These are phyloP conservation scores for Debaryomyces psychrophilus DNA, from an alignment of 1,139 yeast species.

Conservation along the genomic window DNA sequence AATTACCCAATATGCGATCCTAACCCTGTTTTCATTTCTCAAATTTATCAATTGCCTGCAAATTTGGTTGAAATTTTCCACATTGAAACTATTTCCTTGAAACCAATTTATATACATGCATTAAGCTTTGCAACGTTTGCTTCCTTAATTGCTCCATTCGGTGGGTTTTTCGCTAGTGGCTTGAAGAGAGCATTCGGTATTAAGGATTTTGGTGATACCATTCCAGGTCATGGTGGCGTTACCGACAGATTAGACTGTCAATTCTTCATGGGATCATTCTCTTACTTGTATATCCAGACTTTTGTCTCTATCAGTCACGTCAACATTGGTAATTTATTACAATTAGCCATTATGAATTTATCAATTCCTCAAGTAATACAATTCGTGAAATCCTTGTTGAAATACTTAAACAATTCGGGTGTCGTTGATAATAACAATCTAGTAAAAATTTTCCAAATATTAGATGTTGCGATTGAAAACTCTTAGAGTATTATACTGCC, in stretches of 20 bases:
- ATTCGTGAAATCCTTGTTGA: conserved; percentile 62
- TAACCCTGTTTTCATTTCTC: conserved; percentile 85
- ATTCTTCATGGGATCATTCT: conserved; percentile 94
- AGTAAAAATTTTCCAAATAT: conserved; percentile 29
- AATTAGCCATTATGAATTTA: conserved; percentile 73
- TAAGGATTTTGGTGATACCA: conserved; percentile 41
- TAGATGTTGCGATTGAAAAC: conserved; percentile 19
- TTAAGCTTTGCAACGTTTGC: conserved; percentile 90
- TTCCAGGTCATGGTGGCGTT: conserved; percentile 93
- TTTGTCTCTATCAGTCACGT: conserved; percentile 77
- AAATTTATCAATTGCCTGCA: conserved; percentile 74
- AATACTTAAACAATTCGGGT: conserved; percentile 63
- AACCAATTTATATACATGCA: conserved; percentile 90
- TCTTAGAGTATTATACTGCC: background rate
- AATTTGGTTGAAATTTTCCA: conserved; percentile 53
- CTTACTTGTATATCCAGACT: conserved; percentile 89
- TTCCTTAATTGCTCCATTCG: conserved; percentile 96
- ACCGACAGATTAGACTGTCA: conserved; percentile 98
- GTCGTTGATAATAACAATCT: conserved; percentile 40
- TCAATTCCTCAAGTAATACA: conserved; percentile 66
- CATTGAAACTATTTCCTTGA: conserved; percentile 57
- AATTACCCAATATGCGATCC: conserved; percentile 67
- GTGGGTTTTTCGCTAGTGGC: conserved; percentile 98
- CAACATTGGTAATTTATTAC: conserved; percentile 73
- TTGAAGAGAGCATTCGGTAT: conserved; percentile 96